Percentiles rank a stretch among this genome's conserved stretches.
phyloP scores from a whole-genome alignment of 441 rosid species.

The Pelargonium australe region DNA sequence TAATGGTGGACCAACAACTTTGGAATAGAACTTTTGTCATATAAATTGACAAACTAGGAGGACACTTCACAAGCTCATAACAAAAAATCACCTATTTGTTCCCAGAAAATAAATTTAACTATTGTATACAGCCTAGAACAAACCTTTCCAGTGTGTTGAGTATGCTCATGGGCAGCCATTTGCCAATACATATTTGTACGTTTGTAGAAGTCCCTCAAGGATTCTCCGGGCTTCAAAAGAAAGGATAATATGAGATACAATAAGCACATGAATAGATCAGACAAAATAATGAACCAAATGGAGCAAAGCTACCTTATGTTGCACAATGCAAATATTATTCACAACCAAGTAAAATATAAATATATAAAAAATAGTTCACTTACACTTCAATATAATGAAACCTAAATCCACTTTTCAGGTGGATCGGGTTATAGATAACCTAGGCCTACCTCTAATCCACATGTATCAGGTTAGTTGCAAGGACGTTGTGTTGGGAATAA shows the following conservation, averaged over 20 bases:
- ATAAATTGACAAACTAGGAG: not conserved
- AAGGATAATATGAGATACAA: constrained; percentile 16
- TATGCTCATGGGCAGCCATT: constrained; percentile 98
- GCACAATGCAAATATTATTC: not conserved
- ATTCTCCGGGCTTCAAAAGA: constrained; percentile 76
- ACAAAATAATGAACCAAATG: not conserved
- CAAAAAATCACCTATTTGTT: not conserved
- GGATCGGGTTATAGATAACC: no score
- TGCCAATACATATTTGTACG: constrained; percentile 96
- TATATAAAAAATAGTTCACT: not conserved
- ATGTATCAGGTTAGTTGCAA: no score
- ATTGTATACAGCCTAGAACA: constrained; percentile 13
- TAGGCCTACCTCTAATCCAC: no score
- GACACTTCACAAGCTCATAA: not conserved
- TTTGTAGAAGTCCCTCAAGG: constrained; percentile 83
- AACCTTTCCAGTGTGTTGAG: constrained; percentile 98
- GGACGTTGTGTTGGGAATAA: no score
- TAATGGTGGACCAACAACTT: not conserved
- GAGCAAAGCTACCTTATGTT: not conserved
- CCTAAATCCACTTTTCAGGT: no score
- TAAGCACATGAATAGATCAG: constrained; percentile 1
- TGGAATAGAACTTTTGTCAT: not conserved
- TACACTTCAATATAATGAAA: no score
- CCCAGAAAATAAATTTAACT: not conserved
- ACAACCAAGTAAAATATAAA: not conserved